Percentiles rank a stretch among this genome's conserved stretches.
These are phyloP conservation scores for Salix viminalis DNA, from an alignment of 345 rosid genomes.

Conservation along the genomic window DNA sequence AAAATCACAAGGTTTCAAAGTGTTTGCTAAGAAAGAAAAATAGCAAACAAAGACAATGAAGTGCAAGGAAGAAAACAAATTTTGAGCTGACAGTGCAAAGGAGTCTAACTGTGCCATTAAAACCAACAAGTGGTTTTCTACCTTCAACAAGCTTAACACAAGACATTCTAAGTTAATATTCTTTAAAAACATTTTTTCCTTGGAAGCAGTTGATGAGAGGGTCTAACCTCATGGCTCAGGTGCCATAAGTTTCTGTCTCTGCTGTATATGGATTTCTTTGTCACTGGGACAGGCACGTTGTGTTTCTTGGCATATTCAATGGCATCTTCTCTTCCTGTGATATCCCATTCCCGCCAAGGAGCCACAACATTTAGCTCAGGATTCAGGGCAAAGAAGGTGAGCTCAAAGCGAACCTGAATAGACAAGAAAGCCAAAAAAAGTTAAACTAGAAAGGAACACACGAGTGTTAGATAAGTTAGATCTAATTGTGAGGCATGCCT, in stretches of 20 bases:
- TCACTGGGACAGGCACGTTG: constrained; percentile 85
- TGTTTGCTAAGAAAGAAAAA: not conserved
- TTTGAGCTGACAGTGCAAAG: not conserved
- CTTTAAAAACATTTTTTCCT: not conserved
- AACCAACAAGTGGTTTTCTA: not conserved
- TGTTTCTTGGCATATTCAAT: constrained; percentile 94
- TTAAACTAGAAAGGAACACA: not conserved
- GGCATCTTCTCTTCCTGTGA: constrained; percentile 89
- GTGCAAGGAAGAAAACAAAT: not conserved
- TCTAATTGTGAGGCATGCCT: constrained; percentile 40
- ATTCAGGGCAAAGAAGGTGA: constrained; percentile 84
- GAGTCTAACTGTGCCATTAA: not conserved
- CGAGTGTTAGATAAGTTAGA: not conserved
- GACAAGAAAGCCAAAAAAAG: constrained; percentile 1
- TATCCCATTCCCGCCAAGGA: constrained; percentile 99
- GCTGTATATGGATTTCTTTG: constrained; percentile 94
- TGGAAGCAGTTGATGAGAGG: not conserved
- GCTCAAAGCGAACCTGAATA: constrained; percentile 88
- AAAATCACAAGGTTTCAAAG: not conserved
- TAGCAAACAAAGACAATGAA: not conserved
- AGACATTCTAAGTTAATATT: not conserved
- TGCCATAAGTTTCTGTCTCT: constrained; percentile 96
- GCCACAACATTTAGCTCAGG: constrained; percentile 92
- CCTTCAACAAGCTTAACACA: not conserved
- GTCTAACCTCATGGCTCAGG: constrained; percentile 81